Base-by-base conservation (phyloP, 2,329 filamentous ascomycete species). In the Paecilomyces variotii region DNA sequence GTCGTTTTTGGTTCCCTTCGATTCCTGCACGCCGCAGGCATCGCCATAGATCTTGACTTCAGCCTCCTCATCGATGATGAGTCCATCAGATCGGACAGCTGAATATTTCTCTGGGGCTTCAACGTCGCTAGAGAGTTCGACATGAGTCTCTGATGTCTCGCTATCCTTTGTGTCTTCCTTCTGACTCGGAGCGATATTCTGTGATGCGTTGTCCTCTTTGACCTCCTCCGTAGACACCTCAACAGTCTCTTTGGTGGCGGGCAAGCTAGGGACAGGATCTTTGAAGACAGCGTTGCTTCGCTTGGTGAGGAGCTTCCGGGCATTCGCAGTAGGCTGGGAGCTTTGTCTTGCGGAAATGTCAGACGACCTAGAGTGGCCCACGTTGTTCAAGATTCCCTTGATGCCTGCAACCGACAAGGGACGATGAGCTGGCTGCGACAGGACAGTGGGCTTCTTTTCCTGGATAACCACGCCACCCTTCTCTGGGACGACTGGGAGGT, bases 401-500 rank as follows among this genome's bases (percentile, higher is more conserved):
- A 76, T 58, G 19, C 71, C 65, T 24, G 74, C 66, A 55, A 74
- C 67, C 25, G 72, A 74, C 51, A 82, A 65, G 28, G 83, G 82
- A 59, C 85, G 80, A 66, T 88, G 84, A n/a, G 84, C 83, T n/a
- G 85, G 85, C 64, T 83, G 80, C 45, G 77, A 73, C 52, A 83
- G 72, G 32, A 78, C 72, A 14, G 74, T 71, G 6, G 79, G 71
- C 66, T 82, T 80, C 60, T 74, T 77, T 25, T 76, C 68, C 58
- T 72, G 60, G 30, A 62, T 60, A 56, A 64, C 55, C 9, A 61
- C 53, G 25, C 61, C 60, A n/a, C 64, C 59, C 63, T 76, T 76
- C 51, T 71, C 68, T 11, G 62, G 45, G 35, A 62, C 59, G 34
- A 68, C 68, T 28, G 63, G 69, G 35, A 74, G 75, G 49, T 75